Evolutionary conservation across 225 moss, liverwort and hornwort genomes (phyloP).

Genomic region (Climacium dendroides): DNA sequence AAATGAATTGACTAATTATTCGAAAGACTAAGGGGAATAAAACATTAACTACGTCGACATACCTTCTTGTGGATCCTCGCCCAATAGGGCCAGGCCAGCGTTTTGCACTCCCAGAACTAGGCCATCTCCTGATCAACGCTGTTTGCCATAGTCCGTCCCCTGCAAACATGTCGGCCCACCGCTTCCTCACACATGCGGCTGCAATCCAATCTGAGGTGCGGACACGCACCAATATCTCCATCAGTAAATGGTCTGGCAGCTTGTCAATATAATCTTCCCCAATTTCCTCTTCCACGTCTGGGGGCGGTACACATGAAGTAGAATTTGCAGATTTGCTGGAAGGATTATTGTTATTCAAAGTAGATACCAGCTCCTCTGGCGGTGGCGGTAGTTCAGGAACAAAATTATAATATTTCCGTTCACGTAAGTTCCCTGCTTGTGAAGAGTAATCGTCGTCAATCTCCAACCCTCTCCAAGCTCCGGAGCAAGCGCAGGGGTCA

Average conservation of each 20-base stretch:
- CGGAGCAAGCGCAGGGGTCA: slow-evolving; percentile 32
- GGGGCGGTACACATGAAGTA: neutral
- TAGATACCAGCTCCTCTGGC: neutral
- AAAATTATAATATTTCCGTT: neutral
- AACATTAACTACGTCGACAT: neutral
- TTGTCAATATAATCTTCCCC: slow-evolving; percentile 29
- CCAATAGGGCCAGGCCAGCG: slow-evolving; percentile 92
- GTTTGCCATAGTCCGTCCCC: slow-evolving; percentile 84
- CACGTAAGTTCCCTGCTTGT: neutral
- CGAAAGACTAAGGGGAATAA: neutral
- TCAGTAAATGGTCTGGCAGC: slow-evolving; percentile 84
- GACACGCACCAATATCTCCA: slow-evolving; percentile 77
- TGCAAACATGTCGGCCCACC: slow-evolving; percentile 78
- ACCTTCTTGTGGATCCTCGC: slow-evolving; percentile 85
- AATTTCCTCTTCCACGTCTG: neutral
- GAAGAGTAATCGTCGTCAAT: slow-evolving; percentile 21
- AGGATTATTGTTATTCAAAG: neutral
- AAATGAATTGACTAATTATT: neutral
- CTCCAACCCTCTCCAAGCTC: slow-evolving; percentile 53
- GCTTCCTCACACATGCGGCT: slow-evolving; percentile 76
- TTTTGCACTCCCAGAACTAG: slow-evolving; percentile 49
- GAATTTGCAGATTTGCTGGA: neutral
- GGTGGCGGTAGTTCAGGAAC: neutral
- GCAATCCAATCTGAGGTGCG: slow-evolving; percentile 70
- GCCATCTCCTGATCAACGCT: slow-evolving; percentile 68